Percentiles rank a stretch among this genome's conserved stretches.
These are phyloP conservation scores for Penicillium mononematosum DNA, from an alignment of 495 filamentous ascomycete species.

Conservation along the genomic window DNA sequence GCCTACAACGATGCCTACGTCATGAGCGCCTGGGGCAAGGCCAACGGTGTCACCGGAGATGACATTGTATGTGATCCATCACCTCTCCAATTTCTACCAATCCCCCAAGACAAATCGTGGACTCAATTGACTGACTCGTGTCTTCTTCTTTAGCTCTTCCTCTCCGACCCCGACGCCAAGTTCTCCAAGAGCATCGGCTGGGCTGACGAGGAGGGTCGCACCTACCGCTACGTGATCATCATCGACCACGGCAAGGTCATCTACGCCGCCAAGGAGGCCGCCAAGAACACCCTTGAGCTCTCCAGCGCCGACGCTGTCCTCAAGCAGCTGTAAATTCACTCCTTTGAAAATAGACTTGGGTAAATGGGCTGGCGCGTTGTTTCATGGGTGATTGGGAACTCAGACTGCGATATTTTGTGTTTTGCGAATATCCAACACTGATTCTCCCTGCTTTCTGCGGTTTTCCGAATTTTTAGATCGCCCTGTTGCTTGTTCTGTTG, in stretches of 20 bases:
- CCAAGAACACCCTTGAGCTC: constrained; percentile 63
- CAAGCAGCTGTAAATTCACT: constrained; percentile 31
- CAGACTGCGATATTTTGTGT: background rate
- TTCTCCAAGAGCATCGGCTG: constrained; percentile 86
- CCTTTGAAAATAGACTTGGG: constrained; percentile 2
- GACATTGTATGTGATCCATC: constrained; percentile 60
- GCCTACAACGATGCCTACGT: constrained; percentile 90
- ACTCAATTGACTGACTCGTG: constrained; percentile 8
- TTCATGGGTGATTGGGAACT: constrained; percentile 6
- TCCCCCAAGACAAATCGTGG: background rate
- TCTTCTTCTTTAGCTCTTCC: constrained; percentile 64
- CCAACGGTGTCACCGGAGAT: constrained; percentile 77
- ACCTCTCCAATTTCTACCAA: background rate
- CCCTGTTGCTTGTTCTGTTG: constrained; percentile 17
- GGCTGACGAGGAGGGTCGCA: constrained; percentile 70
- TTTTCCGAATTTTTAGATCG: constrained; percentile 14
- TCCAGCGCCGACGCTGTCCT: constrained; percentile 27
- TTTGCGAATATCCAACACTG: background rate
- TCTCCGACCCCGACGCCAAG: constrained; percentile 70
- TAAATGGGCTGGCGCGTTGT: constrained; percentile 16
- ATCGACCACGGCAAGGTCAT: constrained; percentile 87
- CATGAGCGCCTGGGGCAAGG: constrained; percentile 95
- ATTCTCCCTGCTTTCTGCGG: constrained; percentile 1
- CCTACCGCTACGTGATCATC: constrained; percentile 78
- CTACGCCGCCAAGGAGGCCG: constrained; percentile 80